Percentiles rank a stretch among this genome's conserved stretches.
Conservation (phyloP, 2,329 filamentous ascomycete species). For the Ceratocystis huliohia region DNA sequence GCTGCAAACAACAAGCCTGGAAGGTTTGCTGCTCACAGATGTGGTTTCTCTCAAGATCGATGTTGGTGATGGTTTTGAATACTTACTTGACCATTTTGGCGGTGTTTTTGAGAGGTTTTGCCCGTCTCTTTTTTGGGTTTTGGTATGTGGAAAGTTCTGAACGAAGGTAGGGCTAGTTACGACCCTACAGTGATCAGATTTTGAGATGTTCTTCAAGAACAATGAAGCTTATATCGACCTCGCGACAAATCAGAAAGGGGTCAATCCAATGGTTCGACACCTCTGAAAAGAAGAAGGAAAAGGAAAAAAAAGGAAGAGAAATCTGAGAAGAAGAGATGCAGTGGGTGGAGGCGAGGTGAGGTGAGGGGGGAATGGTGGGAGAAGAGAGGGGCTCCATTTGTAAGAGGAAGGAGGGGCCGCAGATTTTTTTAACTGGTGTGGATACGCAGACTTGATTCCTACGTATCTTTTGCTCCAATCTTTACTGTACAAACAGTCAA, state of each 20-base stretch:
- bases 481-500: background rate
- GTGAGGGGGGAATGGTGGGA: constrained; percentile 17
- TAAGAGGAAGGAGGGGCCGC: constrained; percentile 19
- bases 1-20: background rate
- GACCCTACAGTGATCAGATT: constrained; percentile 23
- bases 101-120: constrained; percentile 45
- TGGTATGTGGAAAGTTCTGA: constrained; percentile 26
- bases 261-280: constrained; percentile 21
- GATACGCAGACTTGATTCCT: constrained; percentile 5
- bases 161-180: constrained; percentile 36
- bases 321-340: constrained; percentile 10
- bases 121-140: constrained; percentile 18
- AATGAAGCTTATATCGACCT: constrained; percentile 15
- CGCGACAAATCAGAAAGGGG: constrained; percentile 17
- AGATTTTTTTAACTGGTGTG: constrained; percentile 17
- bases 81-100: constrained; percentile 99
- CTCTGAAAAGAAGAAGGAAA: constrained; percentile 17
- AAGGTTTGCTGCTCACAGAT: background rate
- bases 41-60: background rate
- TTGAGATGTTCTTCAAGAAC: constrained; percentile 14
- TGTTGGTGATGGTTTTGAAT: constrained; percentile 7
- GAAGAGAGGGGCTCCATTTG: constrained; percentile 18
- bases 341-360: constrained; percentile 10
- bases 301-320: constrained; percentile 16
- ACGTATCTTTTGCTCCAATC: constrained; percentile 1